phyloP scores from a whole-genome alignment of 2,329 filamentous ascomycete genomes.

The Rutstroemia sp. region DNA sequence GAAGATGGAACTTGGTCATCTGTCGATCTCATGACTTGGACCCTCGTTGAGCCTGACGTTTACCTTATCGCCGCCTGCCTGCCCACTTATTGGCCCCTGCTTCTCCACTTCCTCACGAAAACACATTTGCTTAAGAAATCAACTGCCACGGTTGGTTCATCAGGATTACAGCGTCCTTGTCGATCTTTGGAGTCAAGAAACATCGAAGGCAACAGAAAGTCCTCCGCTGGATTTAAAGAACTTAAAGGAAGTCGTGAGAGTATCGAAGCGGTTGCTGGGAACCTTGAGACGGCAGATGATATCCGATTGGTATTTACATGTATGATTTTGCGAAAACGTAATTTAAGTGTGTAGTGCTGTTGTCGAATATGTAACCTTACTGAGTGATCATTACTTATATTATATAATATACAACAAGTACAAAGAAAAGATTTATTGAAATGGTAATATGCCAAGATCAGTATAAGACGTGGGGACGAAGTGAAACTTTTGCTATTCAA shows the following conservation, averaged over 20 bases:
- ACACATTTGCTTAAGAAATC: background rate
- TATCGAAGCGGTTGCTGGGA: background rate
- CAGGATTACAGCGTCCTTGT: background rate
- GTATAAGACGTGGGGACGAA: too few species aligned
- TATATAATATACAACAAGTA: too few species aligned
- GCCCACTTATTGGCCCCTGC: background rate
- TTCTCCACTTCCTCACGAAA: background rate
- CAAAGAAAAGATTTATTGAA: too few species aligned
- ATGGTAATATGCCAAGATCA: too few species aligned
- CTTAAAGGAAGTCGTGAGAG: background rate
- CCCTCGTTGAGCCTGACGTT: background rate
- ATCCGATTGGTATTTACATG: background rate
- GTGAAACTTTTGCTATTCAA: too few species aligned
- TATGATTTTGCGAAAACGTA: too few species aligned
- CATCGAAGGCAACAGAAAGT: background rate
- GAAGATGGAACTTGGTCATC: background rate
- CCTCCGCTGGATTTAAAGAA: background rate
- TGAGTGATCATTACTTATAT: too few species aligned
- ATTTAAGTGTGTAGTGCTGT: too few species aligned
- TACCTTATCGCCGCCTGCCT: slow-evolving; percentile 7
- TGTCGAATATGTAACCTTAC: too few species aligned
- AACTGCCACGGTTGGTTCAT: background rate
- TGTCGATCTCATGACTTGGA: background rate
- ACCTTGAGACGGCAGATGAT: background rate
- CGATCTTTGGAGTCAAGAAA: background rate